Conservation (phyloP, 1,284 basidiomycete genomes). For the Apiotrichum montevideense region DNA sequence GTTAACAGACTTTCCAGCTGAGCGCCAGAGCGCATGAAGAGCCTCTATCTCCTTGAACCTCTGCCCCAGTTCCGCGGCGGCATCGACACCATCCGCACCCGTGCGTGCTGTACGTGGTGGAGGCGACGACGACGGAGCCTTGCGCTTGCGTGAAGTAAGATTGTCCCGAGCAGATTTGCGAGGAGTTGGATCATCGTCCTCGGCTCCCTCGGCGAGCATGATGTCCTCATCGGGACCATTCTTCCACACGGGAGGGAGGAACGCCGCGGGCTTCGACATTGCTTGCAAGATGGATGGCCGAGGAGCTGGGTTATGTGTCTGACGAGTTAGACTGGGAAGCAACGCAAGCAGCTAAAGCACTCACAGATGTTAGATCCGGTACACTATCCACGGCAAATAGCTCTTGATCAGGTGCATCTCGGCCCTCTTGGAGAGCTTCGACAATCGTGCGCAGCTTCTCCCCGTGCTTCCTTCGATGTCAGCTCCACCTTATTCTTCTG, state of each 20-base stretch:
- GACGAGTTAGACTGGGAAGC: neutral
- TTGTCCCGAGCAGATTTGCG: too few species aligned
- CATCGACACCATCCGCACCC: neutral
- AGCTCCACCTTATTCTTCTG: too few species aligned
- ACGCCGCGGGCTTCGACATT: slow-evolving; percentile 5
- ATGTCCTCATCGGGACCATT: neutral
- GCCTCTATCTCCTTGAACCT: slow-evolving; percentile 28
- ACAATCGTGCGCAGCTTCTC: neutral
- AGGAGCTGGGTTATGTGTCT: slow-evolving; percentile 16
- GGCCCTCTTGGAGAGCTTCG: neutral
- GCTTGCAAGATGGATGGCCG: slow-evolving; percentile 17
- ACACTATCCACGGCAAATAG: slow-evolving; percentile 18
- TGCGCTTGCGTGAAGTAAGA: too few species aligned
- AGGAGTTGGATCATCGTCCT: too few species aligned
- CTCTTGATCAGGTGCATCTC: slow-evolving; percentile 11
- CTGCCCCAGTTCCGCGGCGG: neutral
- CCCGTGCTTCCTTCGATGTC: neutral
- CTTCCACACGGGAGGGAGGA: neutral
- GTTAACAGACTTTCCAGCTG: slow-evolving; percentile 36
- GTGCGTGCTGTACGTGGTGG: too few species aligned
- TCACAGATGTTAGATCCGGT: slow-evolving; percentile 10
- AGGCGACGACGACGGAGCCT: too few species aligned
- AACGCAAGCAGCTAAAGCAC: too few species aligned
- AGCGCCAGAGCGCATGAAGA: slow-evolving; percentile 34
- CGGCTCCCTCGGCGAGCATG: too few species aligned